Base-by-base conservation (phyloP, 805 yeast species). In the Geotrichum ghanense region DNA sequence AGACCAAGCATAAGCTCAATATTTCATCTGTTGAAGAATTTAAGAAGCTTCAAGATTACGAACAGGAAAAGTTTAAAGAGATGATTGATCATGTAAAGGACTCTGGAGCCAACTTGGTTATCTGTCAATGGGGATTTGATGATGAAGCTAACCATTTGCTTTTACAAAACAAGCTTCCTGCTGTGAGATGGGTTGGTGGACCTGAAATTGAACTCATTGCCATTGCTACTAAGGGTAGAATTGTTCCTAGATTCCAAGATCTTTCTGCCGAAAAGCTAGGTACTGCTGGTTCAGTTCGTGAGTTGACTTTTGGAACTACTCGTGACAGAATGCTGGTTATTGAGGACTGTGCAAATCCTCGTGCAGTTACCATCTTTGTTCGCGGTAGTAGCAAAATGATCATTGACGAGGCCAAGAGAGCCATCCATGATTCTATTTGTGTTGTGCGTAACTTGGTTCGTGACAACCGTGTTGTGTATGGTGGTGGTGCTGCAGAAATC, bases 121-220 rank as follows among this genome's bases (percentile, higher is more conserved):
- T 94, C 35, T 92, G 98, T 69, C 98, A 90, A 70, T 90, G 98
- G 98, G 98, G 98, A 16, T 92, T 90, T 59, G 98, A 90, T 65
- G 98, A 90, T 65, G 98, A 90, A 71, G 97, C 97, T 39, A 90
- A 90, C 68, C 96, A 92, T 66, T 69, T 92, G 62, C 73, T 92
- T 50, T 71, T 89, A 56, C 83, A 90, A 57, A 87, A 90, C 66
- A 76, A 85, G 40, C 74, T 92, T 52, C 95, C 96, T 34, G 97
- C 97, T 21, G 92, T 92, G 37, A 80, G 99, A 71, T 92, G 99
- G 99, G 95, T 92, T 45, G 98, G 97, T 51, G 98, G 97, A 41
- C 86, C 94, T 45, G 98, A 90, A 59, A 74, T 90, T 56, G 98
- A 90, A 70, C 76, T 87, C 53, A 80, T 94, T 59, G 98, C 98